Percentiles rank a stretch among this genome's conserved stretches.
Conservation (phyloP, 306 rosid genomes). For the Acacia acuminata region DNA sequence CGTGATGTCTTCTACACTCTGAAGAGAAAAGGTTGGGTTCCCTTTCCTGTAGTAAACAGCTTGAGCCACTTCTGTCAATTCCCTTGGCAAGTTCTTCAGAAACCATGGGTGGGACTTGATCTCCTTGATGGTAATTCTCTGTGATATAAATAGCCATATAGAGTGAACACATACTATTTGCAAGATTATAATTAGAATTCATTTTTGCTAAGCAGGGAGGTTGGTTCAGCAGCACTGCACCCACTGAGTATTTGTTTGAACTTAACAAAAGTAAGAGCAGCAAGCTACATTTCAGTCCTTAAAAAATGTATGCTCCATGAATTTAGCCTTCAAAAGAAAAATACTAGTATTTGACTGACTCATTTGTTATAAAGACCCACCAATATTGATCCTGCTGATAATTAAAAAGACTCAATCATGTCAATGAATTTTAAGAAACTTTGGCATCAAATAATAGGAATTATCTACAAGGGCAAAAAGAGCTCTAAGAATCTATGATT, state of each 20-base stretch:
- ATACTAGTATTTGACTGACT: background rate
- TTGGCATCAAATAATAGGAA: background rate
- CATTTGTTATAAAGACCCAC: background rate
- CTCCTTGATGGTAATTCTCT: constrained; percentile 81
- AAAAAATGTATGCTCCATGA: background rate
- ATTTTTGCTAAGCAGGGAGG: background rate
- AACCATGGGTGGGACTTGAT: constrained; percentile 87
- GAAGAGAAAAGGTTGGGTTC: constrained; percentile 79
- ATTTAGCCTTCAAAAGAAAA: background rate
- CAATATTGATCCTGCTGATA: background rate
- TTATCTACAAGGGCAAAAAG: background rate
- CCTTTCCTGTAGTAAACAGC: constrained; percentile 68
- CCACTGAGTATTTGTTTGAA: constrained; percentile 10
- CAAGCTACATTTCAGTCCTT: background rate
- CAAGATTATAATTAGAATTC: background rate
- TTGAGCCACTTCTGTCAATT: constrained; percentile 80
- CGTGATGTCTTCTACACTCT: constrained; percentile 69
- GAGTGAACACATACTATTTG: constrained; percentile 1
- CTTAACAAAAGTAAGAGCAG: background rate
- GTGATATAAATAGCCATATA: constrained; percentile 32
- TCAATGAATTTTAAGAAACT: background rate
- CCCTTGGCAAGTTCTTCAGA: constrained; percentile 81
- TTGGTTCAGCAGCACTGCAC: background rate
- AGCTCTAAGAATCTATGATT: background rate
- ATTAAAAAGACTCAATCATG: background rate